A percentile compares a stretch with the other conserved stretches of the same genome.
phyloP scores from a whole-genome alignment of 2,329 filamentous ascomycete genomes.

The Penicillium sclerotigenum region DNA sequence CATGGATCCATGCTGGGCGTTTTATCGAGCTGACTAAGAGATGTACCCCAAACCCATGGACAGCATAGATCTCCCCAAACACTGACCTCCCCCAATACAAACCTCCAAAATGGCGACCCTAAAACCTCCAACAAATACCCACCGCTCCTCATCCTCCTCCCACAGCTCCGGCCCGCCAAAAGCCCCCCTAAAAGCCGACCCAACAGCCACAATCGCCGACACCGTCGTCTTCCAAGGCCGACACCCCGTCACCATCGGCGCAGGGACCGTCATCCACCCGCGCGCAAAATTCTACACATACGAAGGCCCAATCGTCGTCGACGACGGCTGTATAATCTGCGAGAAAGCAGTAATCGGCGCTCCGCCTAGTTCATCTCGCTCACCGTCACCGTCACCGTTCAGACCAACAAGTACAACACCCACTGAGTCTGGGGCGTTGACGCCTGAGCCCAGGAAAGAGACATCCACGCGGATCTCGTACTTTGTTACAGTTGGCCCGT shows the following conservation, averaged over 20 bases:
- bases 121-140: slow-evolving; percentile 30
- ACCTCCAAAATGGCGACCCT: slow-evolving; percentile 22
- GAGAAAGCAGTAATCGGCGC: slow-evolving; percentile 55
- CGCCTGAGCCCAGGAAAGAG: slow-evolving; percentile 5
- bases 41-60: background rate
- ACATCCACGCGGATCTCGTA: slow-evolving; percentile 35
- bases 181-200: slow-evolving; percentile 37
- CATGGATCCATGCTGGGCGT: too few relatives aligned
- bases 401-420: background rate
- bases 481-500: slow-evolving; percentile 40
- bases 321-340: slow-evolving; percentile 75
- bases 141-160: slow-evolving; percentile 26
- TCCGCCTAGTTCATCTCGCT: slow-evolving; percentile 44
- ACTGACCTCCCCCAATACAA: slow-evolving; percentile 7
- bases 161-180: slow-evolving; percentile 28
- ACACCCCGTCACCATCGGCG: slow-evolving; percentile 73
- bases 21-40: background rate
- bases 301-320: slow-evolving; percentile 74
- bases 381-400: slow-evolving; percentile 10
- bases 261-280: slow-evolving; percentile 81
- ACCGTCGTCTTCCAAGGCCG: slow-evolving; percentile 55
- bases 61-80: slow-evolving; percentile 1
- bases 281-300: slow-evolving; percentile 75
- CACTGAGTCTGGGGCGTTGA: background rate
- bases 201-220: slow-evolving; percentile 41